A percentile compares a stretch with the other conserved stretches of the same genome.
Conservation (phyloP, 306 rosid genomes). For the Pyrus bretschneideri region DNA sequence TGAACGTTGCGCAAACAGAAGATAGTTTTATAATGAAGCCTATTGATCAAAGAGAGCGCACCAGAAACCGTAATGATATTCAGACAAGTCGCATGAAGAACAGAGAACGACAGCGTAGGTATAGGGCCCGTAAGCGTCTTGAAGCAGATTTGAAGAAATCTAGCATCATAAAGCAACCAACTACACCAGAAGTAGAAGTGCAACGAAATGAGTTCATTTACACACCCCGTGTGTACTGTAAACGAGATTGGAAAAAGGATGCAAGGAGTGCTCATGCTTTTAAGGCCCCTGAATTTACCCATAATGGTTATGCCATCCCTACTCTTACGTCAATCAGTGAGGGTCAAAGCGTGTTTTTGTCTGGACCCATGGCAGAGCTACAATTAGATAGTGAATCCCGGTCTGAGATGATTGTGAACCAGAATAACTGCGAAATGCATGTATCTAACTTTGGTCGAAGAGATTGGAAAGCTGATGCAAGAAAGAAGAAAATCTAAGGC, state of each 20-base stretch:
- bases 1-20: constrained; percentile 28
- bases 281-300: constrained; percentile 29
- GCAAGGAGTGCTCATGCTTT: constrained; percentile 54
- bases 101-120: constrained; percentile 86
- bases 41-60: constrained; percentile 35
- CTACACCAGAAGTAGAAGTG: constrained; percentile 22
- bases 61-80: constrained; percentile 46
- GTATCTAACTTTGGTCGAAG: constrained; percentile 45
- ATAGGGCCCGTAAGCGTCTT: constrained; percentile 85
- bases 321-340: constrained; percentile 21
- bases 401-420: constrained; percentile 21
- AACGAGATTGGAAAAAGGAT: constrained; percentile 83
- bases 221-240: constrained; percentile 40
- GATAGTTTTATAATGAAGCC: constrained; percentile 44
- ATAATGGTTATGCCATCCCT: constrained; percentile 25
- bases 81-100: constrained; percentile 68
- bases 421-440: constrained; percentile 24
- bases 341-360: constrained; percentile 20
- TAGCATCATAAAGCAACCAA: constrained; percentile 23
- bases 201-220: constrained; percentile 34
- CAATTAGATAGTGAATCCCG: constrained; percentile 22
- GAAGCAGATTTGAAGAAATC: constrained; percentile 52
- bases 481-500: constrained; percentile 55
- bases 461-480: constrained; percentile 94
- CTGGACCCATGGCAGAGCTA: constrained; percentile 28